These are phyloP conservation scores for Cryptococcus neoformans DNA, from an alignment of 1,284 basidiomycete genomes.

Conservation along the genomic window DNA sequence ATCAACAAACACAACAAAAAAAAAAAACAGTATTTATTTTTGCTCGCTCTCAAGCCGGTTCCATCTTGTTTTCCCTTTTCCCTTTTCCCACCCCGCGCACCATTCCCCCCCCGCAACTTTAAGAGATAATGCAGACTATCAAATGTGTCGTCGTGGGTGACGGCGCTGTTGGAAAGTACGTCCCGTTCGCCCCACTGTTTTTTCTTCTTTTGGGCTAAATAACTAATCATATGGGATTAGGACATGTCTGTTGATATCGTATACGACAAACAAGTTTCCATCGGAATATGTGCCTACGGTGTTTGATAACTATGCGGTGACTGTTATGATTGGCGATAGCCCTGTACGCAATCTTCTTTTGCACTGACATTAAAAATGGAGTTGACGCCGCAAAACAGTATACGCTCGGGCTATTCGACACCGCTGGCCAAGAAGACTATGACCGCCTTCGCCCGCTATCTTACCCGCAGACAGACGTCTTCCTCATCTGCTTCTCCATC, in stretches of 20 bases:
- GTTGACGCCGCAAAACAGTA: too few species aligned
- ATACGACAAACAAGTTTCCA: constrained; percentile 98
- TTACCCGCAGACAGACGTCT: constrained; percentile 99
- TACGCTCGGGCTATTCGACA: constrained; percentile 97
- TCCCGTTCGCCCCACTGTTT: too few species aligned
- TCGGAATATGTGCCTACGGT: constrained; percentile 99
- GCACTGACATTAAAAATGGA: too few species aligned
- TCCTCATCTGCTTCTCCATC: constrained; percentile 98
- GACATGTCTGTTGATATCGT: constrained; percentile 99
- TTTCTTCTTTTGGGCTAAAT: background rate
- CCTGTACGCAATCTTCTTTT: constrained; percentile 50
- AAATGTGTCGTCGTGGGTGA: constrained; percentile 99
- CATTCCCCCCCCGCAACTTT: too few species aligned
- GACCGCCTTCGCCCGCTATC: constrained; percentile 81
- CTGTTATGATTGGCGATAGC: constrained; percentile 99
- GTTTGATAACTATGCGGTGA: constrained; percentile 72
- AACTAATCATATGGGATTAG: constrained; percentile 47
- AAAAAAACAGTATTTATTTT: too few species aligned
- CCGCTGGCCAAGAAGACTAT: constrained; percentile 66
- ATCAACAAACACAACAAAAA: too few species aligned
- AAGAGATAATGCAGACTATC: constrained; percentile 80
- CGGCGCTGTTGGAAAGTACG: constrained; percentile 95
- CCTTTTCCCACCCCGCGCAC: too few species aligned
- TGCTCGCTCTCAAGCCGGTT: too few species aligned
- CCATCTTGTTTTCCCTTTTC: too few species aligned